Percentiles rank a stretch among this genome's conserved stretches.
phyloP scores from a whole-genome alignment of 2,329 filamentous ascomycete species.

The Didymella exigua region DNA sequence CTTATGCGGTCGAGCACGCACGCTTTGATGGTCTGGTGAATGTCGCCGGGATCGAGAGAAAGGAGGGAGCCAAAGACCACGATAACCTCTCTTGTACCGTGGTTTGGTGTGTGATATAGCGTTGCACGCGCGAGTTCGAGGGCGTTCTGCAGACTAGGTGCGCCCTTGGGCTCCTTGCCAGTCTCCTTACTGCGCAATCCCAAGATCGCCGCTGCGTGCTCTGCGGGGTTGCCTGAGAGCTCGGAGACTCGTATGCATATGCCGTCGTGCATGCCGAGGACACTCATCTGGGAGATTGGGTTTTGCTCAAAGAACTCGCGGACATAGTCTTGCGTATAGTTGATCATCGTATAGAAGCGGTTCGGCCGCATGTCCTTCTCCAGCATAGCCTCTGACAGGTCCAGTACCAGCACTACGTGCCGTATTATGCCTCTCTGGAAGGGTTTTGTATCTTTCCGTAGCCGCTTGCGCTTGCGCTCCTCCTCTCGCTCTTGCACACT shows the following conservation, averaged over 20 bases:
- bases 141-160: slow-evolving; percentile 79
- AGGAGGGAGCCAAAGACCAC: slow-evolving; percentile 90
- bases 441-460: slow-evolving; percentile 92
- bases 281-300: slow-evolving; percentile 91
- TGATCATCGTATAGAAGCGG: slow-evolving; percentile 79
- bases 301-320: slow-evolving; percentile 98
- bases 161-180: slow-evolving; percentile 61
- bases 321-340: slow-evolving; percentile 85
- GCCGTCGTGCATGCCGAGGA: slow-evolving; percentile 92
- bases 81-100: slow-evolving; percentile 91
- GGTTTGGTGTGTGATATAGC: slow-evolving; percentile 89
- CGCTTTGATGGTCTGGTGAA: slow-evolving; percentile 82
- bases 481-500: slow-evolving; percentile 76
- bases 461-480: slow-evolving; percentile 77
- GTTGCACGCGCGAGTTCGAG: slow-evolving; percentile 92
- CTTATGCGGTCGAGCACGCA: slow-evolving; percentile 84
- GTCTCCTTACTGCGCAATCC: slow-evolving; percentile 66
- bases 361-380: slow-evolving; percentile 95
- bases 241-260: slow-evolving; percentile 85
- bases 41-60: slow-evolving; percentile 91
- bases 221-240: slow-evolving; percentile 87
- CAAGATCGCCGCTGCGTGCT: slow-evolving; percentile 80
- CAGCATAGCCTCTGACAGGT: slow-evolving; percentile 90
- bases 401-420: slow-evolving; percentile 88
- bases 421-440: slow-evolving; percentile 96